Conservation (phyloP, 441 rosid species). For the Syzygium malaccense region DNA sequence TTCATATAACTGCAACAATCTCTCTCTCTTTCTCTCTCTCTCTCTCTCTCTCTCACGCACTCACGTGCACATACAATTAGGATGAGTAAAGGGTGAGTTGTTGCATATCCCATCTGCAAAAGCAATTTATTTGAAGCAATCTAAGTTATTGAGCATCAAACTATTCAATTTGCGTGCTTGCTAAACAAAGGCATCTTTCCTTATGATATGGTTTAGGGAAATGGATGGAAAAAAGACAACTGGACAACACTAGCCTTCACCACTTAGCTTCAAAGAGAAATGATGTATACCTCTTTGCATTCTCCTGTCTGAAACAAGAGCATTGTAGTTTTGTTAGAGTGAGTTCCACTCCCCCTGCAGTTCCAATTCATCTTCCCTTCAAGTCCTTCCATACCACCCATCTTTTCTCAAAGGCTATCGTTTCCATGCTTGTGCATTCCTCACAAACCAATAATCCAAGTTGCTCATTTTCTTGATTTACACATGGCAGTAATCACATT, state of each 20-base stretch:
- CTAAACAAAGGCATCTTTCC: background rate
- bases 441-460: background rate
- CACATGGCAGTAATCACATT: background rate
- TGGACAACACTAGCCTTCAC: background rate
- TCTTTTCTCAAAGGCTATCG: background rate
- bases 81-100: background rate
- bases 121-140: background rate
- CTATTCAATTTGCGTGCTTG: background rate
- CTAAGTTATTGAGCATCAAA: background rate
- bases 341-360: background rate
- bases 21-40: background rate
- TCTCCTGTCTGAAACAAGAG: background rate
- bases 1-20: background rate
- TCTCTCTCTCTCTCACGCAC: background rate
- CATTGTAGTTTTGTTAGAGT: background rate
- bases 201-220: background rate
- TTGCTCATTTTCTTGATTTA: background rate
- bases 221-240: background rate
- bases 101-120: background rate
- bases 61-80: background rate
- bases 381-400: background rate
- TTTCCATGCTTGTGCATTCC: background rate
- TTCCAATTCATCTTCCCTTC: background rate
- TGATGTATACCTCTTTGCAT: background rate
- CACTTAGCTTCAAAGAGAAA: background rate